Percentiles rank a stretch among this genome's conserved stretches.
Evolutionary conservation across 2,329 filamentous ascomycete species (phyloP).

Genomic region (Aaosphaeria arxii): DNA sequence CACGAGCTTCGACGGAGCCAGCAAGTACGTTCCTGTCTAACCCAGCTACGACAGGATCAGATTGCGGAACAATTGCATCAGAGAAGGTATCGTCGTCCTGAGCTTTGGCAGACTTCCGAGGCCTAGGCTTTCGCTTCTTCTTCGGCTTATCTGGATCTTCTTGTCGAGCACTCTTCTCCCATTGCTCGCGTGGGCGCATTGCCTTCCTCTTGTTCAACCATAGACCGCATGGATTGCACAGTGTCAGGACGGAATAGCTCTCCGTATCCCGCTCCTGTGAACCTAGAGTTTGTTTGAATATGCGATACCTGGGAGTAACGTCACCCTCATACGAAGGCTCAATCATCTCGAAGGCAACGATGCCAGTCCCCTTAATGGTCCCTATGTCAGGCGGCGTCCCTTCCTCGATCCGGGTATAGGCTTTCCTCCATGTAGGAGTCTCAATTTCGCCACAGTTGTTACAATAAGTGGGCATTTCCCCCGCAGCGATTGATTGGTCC

Average conservation of each 20-base stretch:
- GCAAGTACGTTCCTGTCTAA: background rate
- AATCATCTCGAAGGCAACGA: conserved; percentile 43
- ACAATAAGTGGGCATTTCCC: conserved; percentile 84
- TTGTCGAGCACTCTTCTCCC: conserved; percentile 52
- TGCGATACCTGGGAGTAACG: conserved; percentile 64
- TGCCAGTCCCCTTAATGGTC: conserved; percentile 70
- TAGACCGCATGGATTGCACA: conserved; percentile 95
- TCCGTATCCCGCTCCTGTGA: conserved; percentile 59
- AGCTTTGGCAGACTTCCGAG: conserved; percentile 30
- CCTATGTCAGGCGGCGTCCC: conserved; percentile 70
- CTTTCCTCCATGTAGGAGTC: conserved; percentile 93
- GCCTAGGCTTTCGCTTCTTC: conserved; percentile 20
- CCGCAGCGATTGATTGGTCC: conserved; percentile 63
- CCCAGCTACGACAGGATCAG: conserved; percentile 16
- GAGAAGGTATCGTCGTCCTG: conserved; percentile 46
- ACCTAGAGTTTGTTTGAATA: conserved; percentile 73
- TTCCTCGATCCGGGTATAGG: conserved; percentile 73
- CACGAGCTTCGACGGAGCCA: conserved; percentile 8
- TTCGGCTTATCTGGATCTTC: conserved; percentile 44
- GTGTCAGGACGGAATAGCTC: conserved; percentile 66
- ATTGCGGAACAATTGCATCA: conserved; percentile 30
- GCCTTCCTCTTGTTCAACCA: conserved; percentile 87
- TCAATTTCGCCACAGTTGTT: conserved; percentile 92
- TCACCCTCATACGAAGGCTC: conserved; percentile 52
- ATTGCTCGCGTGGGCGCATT: conserved; percentile 80